phyloP scores from a whole-genome alignment of 208 protist species.

The Wallacemonas sp. region DNA sequence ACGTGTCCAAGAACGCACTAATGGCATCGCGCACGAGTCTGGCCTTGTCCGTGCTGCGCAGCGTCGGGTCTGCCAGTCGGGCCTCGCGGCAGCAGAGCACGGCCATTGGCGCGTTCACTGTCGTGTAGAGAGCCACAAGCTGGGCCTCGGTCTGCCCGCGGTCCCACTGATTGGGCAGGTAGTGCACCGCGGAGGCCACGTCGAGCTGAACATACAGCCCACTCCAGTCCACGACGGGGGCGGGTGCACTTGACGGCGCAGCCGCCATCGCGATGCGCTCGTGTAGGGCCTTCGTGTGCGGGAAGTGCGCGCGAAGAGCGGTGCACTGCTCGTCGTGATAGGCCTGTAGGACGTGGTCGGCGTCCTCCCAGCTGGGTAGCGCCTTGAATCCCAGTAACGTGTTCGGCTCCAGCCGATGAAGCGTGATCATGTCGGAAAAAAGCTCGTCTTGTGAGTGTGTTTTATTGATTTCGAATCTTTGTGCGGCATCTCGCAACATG shows the following conservation, averaged over 20 bases:
- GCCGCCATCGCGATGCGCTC: too few relatives aligned
- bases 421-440: neutral
- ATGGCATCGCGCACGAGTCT: neutral
- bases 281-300: too few relatives aligned
- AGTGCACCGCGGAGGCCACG: conserved; percentile 12
- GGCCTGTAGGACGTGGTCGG: neutral
- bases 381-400: conserved; percentile 12
- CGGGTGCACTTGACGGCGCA: neutral
- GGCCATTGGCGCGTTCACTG: neutral
- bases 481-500: neutral
- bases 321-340: neutral
- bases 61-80: neutral
- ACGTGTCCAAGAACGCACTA: neutral
- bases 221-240: conserved; percentile 8
- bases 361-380: neutral
- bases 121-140: conserved; percentile 3
- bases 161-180: conserved; percentile 25
- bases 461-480: conserved; percentile 12
- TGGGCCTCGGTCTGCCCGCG: conserved; percentile 8
- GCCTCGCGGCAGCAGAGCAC: conserved; percentile 11
- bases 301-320: neutral
- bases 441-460: neutral
- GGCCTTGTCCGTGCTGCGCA: conserved; percentile 15
- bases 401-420: neutral
- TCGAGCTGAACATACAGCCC: conserved; percentile 17